Evolutionary conservation across 257 asterid genomes (phyloP), one percentile per base, ranked within the genome.

Genomic region (Cinchona pubescens): DNA sequence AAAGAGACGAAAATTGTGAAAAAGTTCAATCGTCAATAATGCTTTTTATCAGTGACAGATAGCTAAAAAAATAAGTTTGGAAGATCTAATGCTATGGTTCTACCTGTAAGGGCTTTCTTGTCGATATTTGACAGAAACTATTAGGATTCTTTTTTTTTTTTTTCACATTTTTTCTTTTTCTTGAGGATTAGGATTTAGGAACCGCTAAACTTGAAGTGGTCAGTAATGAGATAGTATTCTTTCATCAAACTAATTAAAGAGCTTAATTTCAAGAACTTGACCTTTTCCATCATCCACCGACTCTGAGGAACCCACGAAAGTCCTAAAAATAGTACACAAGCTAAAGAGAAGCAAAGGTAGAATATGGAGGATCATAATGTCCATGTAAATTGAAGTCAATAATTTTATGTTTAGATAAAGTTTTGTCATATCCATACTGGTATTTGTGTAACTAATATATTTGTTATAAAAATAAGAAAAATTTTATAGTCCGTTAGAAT

Each of bases 41-140:
- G 1, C 4, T 35, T 21, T 27, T 25, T 2, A 27, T 40, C 61
- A 27, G 61, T 29, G 37, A 25, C n/a, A 12, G 49, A 0, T 38
- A 6, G 14, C 2, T 35, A 25, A 42, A 58, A n/a, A 72, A 58
- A 7, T 38, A 19, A 7, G n/a, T 25, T 34, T 40, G 6, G 12
- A 42, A 58, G 5, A 3, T 12, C 40, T 15, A 74, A 61, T 62
- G 25, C 49, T 51, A 32, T 21, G n/a, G n/a, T n/a, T n/a, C n/a
- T n/a, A n/a, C n/a, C n/a, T n/a, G n/a, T 3, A 30, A 73, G 43
- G 48, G 19, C 32, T 73, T 42, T 12, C 27, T 64, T 32, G 34
- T n/a, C 14, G 53, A 74, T 74, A 74, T 34, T 32, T 37, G 72
- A 62, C 38, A 32, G 60, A 29, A 73, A 73, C 69, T 0, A 45